Conservation (phyloP, 345 rosid species). For the Pistacia vera region DNA sequence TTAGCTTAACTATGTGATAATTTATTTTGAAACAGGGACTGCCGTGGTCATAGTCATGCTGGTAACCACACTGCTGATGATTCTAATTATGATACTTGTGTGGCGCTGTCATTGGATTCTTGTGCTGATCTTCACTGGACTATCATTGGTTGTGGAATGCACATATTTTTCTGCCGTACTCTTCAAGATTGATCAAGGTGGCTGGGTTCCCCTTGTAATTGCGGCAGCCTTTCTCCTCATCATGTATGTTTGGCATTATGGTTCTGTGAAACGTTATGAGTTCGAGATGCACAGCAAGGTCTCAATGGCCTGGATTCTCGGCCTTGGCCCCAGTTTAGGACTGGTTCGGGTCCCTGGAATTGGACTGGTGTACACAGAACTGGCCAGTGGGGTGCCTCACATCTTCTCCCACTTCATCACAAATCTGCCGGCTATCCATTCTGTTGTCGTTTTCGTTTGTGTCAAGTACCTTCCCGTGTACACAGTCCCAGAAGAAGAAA, state of each 20-base stretch:
- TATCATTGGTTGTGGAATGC: constrained; percentile 59
- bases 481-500: constrained; percentile 78
- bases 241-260: constrained; percentile 80
- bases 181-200: constrained; percentile 72
- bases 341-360: constrained; percentile 88
- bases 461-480: constrained; percentile 83
- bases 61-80: constrained; percentile 73
- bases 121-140: constrained; percentile 57
- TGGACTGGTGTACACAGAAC: constrained; percentile 83
- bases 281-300: constrained; percentile 77
- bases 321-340: constrained; percentile 88
- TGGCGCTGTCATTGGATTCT: constrained; percentile 83
- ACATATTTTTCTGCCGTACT: constrained; percentile 69
- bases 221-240: constrained; percentile 63
- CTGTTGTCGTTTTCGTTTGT: constrained; percentile 73
- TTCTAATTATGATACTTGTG: constrained; percentile 68
- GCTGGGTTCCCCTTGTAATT: constrained; percentile 83
- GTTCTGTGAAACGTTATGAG: constrained; percentile 71
- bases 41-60: constrained; percentile 80
- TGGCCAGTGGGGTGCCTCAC: constrained; percentile 82
- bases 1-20: background rate
- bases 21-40: constrained; percentile 49
- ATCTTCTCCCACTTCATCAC: constrained; percentile 90
- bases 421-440: constrained; percentile 78
- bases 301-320: constrained; percentile 86